Conservation (phyloP, 2,329 filamentous ascomycete genomes). For the Cordyceps tenuipes region DNA sequence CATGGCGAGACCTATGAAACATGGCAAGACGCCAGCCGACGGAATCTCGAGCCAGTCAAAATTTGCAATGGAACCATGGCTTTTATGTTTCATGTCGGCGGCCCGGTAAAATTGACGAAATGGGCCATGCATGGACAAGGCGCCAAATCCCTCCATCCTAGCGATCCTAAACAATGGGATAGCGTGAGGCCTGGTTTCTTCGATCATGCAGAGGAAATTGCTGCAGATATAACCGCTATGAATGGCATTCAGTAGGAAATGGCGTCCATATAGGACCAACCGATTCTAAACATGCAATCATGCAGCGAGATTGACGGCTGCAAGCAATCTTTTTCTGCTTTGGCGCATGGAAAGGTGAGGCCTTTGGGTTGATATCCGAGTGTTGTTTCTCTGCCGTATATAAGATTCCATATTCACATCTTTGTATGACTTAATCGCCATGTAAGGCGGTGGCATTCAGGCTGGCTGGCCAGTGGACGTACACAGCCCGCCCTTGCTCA, state of each 20-base stretch:
- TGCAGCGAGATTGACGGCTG: not conserved
- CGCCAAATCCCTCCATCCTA: slow-evolving; percentile 14
- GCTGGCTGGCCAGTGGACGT: not conserved
- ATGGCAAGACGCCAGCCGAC: slow-evolving; percentile 20
- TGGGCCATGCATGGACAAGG: slow-evolving; percentile 19
- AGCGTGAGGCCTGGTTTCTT: slow-evolving; percentile 20
- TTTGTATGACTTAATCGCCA: not conserved
- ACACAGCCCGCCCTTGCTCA: no score
- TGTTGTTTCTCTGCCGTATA: not conserved
- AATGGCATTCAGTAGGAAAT: not conserved
- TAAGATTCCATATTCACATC: not conserved
- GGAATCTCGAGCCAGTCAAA: slow-evolving; percentile 32
- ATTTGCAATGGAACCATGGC: slow-evolving; percentile 39
- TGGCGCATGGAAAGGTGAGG: not conserved
- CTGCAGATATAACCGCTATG: slow-evolving; percentile 17
- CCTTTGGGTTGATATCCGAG: not conserved
- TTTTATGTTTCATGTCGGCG: slow-evolving; percentile 36
- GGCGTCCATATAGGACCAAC: no score
- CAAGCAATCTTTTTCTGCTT: not conserved
- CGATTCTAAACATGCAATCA: not conserved
- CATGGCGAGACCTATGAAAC: slow-evolving; percentile 27
- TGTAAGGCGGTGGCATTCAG: not conserved
- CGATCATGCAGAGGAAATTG: slow-evolving; percentile 19
- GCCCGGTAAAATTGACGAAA: slow-evolving; percentile 19
- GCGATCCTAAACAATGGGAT: slow-evolving; percentile 18